These are phyloP conservation scores for Alternaria gansuensis DNA, from an alignment of 2,329 filamentous ascomycete species.

Conservation along the genomic window DNA sequence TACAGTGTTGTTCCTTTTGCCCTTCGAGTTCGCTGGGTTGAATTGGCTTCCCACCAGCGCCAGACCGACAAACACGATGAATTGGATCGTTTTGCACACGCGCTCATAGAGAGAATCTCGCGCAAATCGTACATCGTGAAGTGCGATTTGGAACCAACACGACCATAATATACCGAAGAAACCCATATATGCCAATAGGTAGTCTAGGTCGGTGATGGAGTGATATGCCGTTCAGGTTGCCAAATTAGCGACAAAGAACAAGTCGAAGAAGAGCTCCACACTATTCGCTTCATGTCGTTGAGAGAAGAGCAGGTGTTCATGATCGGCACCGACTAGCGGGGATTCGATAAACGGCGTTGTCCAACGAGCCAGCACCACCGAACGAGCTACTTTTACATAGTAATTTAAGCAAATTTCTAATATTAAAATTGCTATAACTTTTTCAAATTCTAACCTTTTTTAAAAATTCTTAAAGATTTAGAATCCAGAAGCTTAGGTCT, in stretches of 20 bases:
- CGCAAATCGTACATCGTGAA: slow-evolving; percentile 54
- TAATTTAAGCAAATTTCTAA: no score
- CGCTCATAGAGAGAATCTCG: slow-evolving; percentile 52
- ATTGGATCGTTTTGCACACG: slow-evolving; percentile 50
- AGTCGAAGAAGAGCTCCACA: slow-evolving; percentile 51
- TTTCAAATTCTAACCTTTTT: no score
- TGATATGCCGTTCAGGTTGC: slow-evolving; percentile 54
- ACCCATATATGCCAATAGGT: slow-evolving; percentile 50
- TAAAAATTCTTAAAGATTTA: no score
- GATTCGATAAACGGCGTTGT: slow-evolving; percentile 49
- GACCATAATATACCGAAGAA: slow-evolving; percentile 54
- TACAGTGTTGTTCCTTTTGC: slow-evolving; percentile 42
- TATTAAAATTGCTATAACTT: no score
- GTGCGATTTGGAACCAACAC: slow-evolving; percentile 52
- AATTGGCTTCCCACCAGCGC: slow-evolving; percentile 51
- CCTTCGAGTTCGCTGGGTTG: slow-evolving; percentile 39
- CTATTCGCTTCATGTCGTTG: slow-evolving; percentile 54
- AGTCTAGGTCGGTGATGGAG: slow-evolving; percentile 47
- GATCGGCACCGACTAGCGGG: slow-evolving; percentile 49
- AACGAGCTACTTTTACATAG: no score
- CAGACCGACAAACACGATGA: slow-evolving; percentile 51
- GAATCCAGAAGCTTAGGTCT: no score
- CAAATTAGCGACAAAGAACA: slow-evolving; percentile 49
- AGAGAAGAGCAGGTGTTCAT: slow-evolving; percentile 48
- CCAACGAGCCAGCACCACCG: no score